Conservation (phyloP, 192 early-diverging fungal genomes). For the Coemansia furcata region DNA sequence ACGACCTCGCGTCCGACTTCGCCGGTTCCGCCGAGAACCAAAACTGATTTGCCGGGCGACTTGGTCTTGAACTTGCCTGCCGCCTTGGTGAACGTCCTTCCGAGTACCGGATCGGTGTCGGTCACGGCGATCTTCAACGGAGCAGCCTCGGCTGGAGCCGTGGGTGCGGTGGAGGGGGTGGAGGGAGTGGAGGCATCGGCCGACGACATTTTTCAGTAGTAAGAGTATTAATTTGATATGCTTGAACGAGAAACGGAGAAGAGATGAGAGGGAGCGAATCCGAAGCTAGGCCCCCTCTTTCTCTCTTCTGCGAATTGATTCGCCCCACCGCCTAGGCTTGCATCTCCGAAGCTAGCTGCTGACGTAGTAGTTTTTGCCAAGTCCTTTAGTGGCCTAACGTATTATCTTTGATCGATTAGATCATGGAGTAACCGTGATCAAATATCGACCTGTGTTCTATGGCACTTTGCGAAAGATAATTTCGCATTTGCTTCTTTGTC, state of each 20-base stretch:
- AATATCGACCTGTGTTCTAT: neutral
- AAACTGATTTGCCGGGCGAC: constrained; percentile 22
- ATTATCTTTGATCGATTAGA: neutral
- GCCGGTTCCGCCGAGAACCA: constrained; percentile 49
- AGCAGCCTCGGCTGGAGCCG: neutral
- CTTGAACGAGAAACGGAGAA: neutral
- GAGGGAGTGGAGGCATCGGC: neutral
- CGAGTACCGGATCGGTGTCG: constrained; percentile 19
- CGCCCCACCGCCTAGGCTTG: neutral
- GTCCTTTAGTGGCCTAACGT: neutral
- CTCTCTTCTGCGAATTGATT: neutral
- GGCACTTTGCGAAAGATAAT: neutral
- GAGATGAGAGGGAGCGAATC: neutral
- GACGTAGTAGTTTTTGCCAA: neutral
- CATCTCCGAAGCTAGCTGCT: neutral
- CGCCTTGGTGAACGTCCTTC: constrained; percentile 23
- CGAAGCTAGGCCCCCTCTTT: neutral
- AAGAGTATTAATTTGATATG: neutral
- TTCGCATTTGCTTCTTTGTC: neutral
- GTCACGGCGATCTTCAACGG: constrained; percentile 17
- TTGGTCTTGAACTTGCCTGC: constrained; percentile 32
- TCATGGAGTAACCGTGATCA: neutral
- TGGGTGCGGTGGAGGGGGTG: neutral
- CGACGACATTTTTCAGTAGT: neutral
- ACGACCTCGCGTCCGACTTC: constrained; percentile 52